Evolutionary conservation across 345 rosid genomes (phyloP).

Genomic region (Firmiana major): DNA sequence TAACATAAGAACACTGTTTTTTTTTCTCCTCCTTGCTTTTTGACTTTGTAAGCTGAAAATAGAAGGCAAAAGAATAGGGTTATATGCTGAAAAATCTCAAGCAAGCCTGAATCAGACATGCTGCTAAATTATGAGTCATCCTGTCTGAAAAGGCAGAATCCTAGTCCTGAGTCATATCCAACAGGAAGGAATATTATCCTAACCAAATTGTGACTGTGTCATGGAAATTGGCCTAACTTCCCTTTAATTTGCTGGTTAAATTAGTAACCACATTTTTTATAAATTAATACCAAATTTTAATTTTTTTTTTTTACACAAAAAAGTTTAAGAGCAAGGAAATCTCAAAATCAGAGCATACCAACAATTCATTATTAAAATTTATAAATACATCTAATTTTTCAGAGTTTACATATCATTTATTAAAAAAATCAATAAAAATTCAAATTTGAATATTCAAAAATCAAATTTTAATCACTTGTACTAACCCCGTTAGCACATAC

Average conservation of each 20-base stretch:
- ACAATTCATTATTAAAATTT: too few species aligned
- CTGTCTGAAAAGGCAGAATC: not conserved
- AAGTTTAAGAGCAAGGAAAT: too few species aligned
- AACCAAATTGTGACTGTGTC: not conserved
- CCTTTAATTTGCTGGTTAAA: not conserved
- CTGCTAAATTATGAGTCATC: not conserved
- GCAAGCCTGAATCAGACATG: not conserved
- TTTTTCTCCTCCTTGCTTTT: not conserved
- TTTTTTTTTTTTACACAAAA: too few species aligned
- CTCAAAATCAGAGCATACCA: too few species aligned
- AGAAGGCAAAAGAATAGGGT: not conserved
- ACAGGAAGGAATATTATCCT: too few species aligned
- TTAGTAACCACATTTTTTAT: not conserved
- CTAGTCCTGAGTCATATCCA: too few species aligned
- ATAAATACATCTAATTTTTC: too few species aligned
- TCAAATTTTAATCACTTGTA: too few species aligned
- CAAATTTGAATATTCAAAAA: too few species aligned
- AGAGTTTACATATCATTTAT: too few species aligned
- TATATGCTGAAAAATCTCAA: not conserved
- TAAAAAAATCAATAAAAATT: too few species aligned
- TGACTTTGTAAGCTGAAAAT: not conserved
- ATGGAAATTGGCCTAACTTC: conserved; percentile 5
- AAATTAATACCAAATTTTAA: not conserved
- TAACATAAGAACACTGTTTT: not conserved
- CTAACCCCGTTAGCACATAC: too few species aligned